Conservation (phyloP, 208 protist genomes). For the Wallacemonas sp. region DNA sequence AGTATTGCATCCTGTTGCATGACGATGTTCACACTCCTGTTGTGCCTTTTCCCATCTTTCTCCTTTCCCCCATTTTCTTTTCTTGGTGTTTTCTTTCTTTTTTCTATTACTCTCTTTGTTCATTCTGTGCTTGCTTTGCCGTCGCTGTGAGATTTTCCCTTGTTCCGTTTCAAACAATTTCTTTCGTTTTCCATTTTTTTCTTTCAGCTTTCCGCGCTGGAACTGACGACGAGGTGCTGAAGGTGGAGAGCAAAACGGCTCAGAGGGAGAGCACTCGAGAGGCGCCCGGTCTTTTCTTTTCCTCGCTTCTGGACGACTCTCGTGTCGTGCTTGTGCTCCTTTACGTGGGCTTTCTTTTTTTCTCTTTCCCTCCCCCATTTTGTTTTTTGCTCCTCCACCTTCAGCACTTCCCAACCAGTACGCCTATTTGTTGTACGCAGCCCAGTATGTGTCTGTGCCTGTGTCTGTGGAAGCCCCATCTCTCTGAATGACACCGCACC, state of each 20-base stretch:
- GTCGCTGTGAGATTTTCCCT: not conserved
- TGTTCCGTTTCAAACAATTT: not conserved
- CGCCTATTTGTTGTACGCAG: constrained; percentile 1
- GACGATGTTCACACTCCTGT: not conserved
- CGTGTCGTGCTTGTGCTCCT: too few species aligned
- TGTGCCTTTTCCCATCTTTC: not conserved
- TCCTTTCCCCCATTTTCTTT: not conserved
- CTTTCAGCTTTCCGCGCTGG: too few species aligned
- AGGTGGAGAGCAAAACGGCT: too few species aligned
- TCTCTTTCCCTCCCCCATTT: not conserved
- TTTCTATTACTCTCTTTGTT: constrained; percentile 5
- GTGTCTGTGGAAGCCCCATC: not conserved
- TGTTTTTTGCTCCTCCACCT: not conserved
- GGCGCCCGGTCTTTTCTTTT: too few species aligned
- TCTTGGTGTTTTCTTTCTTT: constrained; percentile 5
- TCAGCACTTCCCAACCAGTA: constrained; percentile 1
- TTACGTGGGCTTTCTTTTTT: not conserved
- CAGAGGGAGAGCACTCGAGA: too few species aligned
- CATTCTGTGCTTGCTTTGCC: not conserved
- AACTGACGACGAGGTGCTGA: too few species aligned
- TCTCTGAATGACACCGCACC: not conserved
- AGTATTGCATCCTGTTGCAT: too few species aligned
- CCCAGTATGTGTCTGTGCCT: not conserved
- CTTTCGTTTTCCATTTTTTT: not conserved
- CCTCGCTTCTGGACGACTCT: too few species aligned